These are phyloP conservation scores for Nepenthes mirabilis DNA, from an alignment of 148 eudicot genomes.

Conservation along the genomic window DNA sequence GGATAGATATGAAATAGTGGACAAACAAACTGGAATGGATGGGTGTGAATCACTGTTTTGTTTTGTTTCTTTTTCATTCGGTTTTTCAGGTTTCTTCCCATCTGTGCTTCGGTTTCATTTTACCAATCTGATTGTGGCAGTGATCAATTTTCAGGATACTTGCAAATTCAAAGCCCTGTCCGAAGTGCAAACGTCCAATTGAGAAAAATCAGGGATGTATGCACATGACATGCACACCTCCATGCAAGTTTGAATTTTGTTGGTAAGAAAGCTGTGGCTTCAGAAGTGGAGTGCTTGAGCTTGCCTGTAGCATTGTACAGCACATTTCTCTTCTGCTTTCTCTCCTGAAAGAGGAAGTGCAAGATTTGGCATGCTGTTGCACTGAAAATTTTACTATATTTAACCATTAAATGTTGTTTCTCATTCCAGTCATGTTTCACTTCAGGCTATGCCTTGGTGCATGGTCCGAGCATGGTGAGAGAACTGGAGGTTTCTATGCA, in stretches of 20 bases:
- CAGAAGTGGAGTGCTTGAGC: too few species aligned
- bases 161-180: conserved; percentile 50
- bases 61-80: not conserved
- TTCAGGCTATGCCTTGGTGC: conserved; percentile 82
- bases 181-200: conserved; percentile 27
- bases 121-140: not conserved
- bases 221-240: conserved; percentile 31
- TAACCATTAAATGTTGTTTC: not conserved
- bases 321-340: too few species aligned
- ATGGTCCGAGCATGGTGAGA: conserved; percentile 87
- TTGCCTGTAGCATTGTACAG: too few species aligned
- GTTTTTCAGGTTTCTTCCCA: not conserved
- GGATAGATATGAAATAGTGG: too few species aligned
- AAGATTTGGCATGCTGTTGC: too few species aligned
- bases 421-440: not conserved
- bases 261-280: conserved; percentile 17
- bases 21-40: too few species aligned
- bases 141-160: conserved; percentile 27
- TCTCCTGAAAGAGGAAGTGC: too few species aligned
- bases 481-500: conserved; percentile 87
- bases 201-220: conserved; percentile 26
- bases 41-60: too few species aligned
- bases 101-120: not conserved
- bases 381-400: not conserved
- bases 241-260: conserved; percentile 36